Evolutionary conservation across 2,329 filamentous ascomycete species (phyloP), one percentile per base, ranked within the genome.

Genomic region (Fusarium miscanthi): DNA sequence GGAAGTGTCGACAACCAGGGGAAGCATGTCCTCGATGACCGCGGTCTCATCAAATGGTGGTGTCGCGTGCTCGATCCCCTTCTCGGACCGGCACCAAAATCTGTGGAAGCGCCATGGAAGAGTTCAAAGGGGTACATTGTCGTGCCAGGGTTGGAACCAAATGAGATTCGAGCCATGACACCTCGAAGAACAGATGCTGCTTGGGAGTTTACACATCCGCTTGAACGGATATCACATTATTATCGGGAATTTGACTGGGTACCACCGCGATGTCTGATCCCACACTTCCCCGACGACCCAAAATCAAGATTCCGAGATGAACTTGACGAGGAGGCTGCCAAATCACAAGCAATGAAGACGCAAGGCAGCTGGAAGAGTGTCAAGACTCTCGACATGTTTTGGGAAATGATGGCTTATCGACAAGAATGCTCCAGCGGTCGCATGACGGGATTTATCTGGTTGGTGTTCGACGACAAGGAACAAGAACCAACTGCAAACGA

Each of bases 351-450:
- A 59, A 83, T 87, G 73, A 88, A 89, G 73, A 86, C 85, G 31
- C 83, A 84, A 6, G 93, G 93, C 1, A 87, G 89, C 63, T 99
- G 96, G 96, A 93, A 91, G 79, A 94, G 92, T 66, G 91, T 98
- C 30, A 91, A 88, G 79, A 93, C 90, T 0, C 84, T 99, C 43
- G 93, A 95, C n/a, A 91, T 95, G 74, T 99, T 99, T 78, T 99
- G 96, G 96, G 96, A 99, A 70, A 93, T 97, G 88, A 98, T 99
- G 95, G 92, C 95, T 1, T 98, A 93, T 79, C 88, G 96, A 63
- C 96, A 98, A 80, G 96, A 99, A 79, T 99, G 96, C 78, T 97
- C 95, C 2, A 94, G 94, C 38, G 97, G 96, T 0, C 88, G 95
- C 23, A 87, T 97, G 78, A 97, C 97, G 0, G 97, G 97, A 0